Conservation (phyloP, 2,329 filamentous ascomycete species). For the Colletotrichum tropicale region DNA sequence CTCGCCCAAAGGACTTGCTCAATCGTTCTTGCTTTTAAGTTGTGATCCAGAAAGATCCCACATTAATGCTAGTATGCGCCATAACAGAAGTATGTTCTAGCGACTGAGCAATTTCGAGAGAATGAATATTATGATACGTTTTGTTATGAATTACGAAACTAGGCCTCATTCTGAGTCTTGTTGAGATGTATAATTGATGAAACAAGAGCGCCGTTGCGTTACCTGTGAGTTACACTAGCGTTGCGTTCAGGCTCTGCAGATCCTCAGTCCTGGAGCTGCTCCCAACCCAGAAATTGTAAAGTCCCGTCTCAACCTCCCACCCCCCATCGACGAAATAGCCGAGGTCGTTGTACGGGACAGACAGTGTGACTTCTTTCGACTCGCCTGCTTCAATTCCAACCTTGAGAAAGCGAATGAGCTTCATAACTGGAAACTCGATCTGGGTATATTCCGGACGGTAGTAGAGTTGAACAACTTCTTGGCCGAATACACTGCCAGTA, state of each 20-base stretch:
- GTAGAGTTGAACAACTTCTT: slow-evolving; percentile 39
- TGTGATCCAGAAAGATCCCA: background rate
- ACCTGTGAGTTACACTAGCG: background rate
- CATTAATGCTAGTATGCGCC: background rate
- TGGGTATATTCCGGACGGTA: slow-evolving; percentile 46
- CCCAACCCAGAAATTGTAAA: slow-evolving; percentile 34
- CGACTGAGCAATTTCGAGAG: background rate
- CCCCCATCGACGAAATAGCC: slow-evolving; percentile 31
- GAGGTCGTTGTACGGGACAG: slow-evolving; percentile 28
- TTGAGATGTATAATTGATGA: background rate
- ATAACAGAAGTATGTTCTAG: rapidly evolving
- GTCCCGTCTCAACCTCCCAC: slow-evolving; percentile 25
- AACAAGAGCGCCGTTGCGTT: background rate
- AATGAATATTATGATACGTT: background rate
- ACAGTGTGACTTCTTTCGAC: slow-evolving; percentile 37
- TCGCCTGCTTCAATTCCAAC: slow-evolving; percentile 44
- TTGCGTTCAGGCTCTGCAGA: background rate
- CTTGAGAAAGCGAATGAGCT: slow-evolving; percentile 55
- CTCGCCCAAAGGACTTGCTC: background rate
- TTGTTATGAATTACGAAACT: background rate
- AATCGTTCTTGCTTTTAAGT: no score
- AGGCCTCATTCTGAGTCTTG: background rate
- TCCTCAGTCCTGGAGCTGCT: slow-evolving; percentile 27
- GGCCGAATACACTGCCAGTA: slow-evolving; percentile 39
- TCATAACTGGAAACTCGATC: slow-evolving; percentile 42